phyloP scores from a whole-genome alignment of 257 asterid genomes.

The Gardenia jasminoides region DNA sequence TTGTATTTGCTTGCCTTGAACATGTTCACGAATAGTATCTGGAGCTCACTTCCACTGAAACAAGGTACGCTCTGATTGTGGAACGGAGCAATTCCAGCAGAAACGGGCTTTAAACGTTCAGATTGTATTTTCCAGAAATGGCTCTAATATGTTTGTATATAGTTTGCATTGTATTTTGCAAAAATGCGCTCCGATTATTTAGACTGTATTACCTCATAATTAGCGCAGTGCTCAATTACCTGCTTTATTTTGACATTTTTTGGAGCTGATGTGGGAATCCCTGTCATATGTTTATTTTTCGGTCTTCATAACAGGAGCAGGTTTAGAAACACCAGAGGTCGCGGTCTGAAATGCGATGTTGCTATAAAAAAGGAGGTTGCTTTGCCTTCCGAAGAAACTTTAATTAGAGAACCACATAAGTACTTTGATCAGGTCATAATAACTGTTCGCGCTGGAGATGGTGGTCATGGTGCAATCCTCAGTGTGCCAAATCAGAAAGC shows the following conservation, averaged over 20 bases:
- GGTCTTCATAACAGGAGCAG: conserved; percentile 25
- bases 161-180: background rate
- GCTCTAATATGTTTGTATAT: background rate
- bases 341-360: conserved; percentile 36
- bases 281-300: background rate
- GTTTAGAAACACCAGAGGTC: conserved; percentile 18
- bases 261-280: background rate
- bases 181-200: background rate
- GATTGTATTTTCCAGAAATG: no score
- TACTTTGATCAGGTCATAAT: conserved; percentile 85
- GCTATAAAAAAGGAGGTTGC: conserved; percentile 53
- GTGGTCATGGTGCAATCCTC: conserved; percentile 86
- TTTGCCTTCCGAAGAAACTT: conserved; percentile 50
- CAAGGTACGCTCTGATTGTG: background rate
- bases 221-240: background rate
- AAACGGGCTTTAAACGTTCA: no score
- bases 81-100: background rate
- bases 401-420: conserved; percentile 67
- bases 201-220: background rate
- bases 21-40: background rate
- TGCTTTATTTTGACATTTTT: background rate
- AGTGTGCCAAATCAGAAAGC: conserved; percentile 51
- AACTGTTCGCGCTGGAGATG: conserved; percentile 90
- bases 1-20: background rate
- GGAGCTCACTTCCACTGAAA: background rate